Evolutionary conservation across 768 basidiomycete genomes (phyloP), one percentile per base, ranked within the genome.

Genomic region (Pulveroboletus sp.): DNA sequence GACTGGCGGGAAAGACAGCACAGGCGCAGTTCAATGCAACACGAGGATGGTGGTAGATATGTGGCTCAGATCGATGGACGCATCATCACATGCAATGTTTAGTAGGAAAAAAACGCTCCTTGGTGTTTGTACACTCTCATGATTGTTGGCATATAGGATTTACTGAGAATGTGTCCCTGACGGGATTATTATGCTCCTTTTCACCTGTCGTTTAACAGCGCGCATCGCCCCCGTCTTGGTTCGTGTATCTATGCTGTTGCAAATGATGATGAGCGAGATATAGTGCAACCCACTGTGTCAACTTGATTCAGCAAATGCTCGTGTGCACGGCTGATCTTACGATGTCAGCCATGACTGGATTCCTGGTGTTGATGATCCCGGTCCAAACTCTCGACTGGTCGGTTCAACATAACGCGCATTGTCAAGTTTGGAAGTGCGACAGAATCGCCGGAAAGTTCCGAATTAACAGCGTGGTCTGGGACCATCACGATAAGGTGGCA

Each of bases 1-100:
- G 40, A 40, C 27, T 12, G 52, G 48, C 29, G 25, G 40, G 20
- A 40, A 17, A 21, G 42, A 43, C 33, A 37, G 23, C 12, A 42
- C 48, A 2, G 20, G 48, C 14, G 27, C 29, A 23, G 48, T 17
- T 20, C 44, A 32, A 39, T 43, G 29, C 48, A 25, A 3, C 43
- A 44, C 4, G 43, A 49, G 33, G 43, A 53, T 17, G 52, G 52
- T 13, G 52, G 52, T 9, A 48, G 52, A 10, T 49, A 49, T 33
- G 42, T 53, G 48, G 47, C 43, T 5, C 24, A 48, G 5, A 11
- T 53, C 21, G 47, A 45, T 20, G 29, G 27, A n/a, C n/a, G 37
- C 27, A 43, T 16, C 52, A 53, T 25, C 38, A 45, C 31, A 13
- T 53, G 20, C 52, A 49, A 19, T 53, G 52, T 36, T 5, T 52